phyloP scores from a whole-genome alignment of 2,329 filamentous ascomycete species.

The Hortaea werneckii region DNA sequence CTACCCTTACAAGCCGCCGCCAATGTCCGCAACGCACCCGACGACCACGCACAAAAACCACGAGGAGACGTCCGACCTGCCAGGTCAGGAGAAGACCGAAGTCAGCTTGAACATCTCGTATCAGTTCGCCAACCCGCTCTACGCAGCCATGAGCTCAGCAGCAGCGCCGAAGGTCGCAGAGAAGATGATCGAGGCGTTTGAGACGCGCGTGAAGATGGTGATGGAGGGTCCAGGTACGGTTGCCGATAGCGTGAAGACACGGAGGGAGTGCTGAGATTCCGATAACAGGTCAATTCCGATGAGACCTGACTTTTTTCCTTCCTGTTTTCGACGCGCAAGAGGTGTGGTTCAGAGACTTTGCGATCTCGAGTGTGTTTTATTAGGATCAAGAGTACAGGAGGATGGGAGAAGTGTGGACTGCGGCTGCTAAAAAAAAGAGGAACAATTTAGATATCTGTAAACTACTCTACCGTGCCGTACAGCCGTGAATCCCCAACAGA shows the following conservation, averaged over 20 bases:
- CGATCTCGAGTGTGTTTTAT: too few species aligned
- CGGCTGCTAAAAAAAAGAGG: too few species aligned
- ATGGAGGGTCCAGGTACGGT: slow-evolving; percentile 16
- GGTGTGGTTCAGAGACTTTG: too few species aligned
- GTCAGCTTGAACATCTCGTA: slow-evolving; percentile 71
- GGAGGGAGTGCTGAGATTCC: background rate
- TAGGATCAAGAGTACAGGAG: too few species aligned
- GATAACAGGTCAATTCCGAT: background rate
- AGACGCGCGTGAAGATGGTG: slow-evolving; percentile 60
- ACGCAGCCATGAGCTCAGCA: slow-evolving; percentile 68
- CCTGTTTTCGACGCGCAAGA: too few species aligned
- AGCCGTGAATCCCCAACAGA: too few species aligned
- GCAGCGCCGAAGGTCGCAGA: slow-evolving; percentile 76
- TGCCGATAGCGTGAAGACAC: background rate
- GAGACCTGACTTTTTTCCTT: background rate
- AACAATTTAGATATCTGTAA: too few species aligned
- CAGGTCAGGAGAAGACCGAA: slow-evolving; percentile 48
- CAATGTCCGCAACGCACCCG: slow-evolving; percentile 27
- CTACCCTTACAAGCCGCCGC: slow-evolving; percentile 35
- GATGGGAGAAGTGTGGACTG: too few species aligned
- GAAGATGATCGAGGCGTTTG: slow-evolving; percentile 89
- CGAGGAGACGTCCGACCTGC: slow-evolving; percentile 33
- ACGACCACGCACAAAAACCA: slow-evolving; percentile 17
- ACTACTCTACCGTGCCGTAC: too few species aligned
- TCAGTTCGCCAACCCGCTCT: slow-evolving; percentile 79